phyloP scores from a whole-genome alignment of 805 yeast genomes.

The Lachancea lanzarotensis region DNA sequence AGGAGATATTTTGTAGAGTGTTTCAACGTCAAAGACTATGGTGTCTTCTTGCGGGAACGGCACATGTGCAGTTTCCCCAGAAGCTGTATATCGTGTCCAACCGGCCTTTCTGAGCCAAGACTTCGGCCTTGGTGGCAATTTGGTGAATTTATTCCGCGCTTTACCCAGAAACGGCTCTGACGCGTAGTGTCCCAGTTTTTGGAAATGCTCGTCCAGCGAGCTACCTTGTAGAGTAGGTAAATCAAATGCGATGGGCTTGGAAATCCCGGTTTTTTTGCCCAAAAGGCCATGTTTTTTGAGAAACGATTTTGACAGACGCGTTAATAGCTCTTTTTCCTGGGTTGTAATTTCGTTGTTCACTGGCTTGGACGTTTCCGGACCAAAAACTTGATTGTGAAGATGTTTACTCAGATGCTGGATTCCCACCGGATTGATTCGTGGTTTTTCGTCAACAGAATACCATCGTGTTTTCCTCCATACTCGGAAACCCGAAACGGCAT shows the following conservation, averaged over 20 bases:
- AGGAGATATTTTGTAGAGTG: slow-evolving; percentile 63
- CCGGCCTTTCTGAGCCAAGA: slow-evolving; percentile 61
- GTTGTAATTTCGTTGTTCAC: slow-evolving; percentile 8
- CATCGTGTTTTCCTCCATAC: slow-evolving; percentile 3
- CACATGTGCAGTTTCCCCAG: slow-evolving; percentile 44
- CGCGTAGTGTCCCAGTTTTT: slow-evolving; percentile 53
- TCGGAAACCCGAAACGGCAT: neutral
- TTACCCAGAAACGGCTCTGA: slow-evolving; percentile 52
- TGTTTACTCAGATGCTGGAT: slow-evolving; percentile 64
- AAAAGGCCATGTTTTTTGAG: slow-evolving; percentile 57
- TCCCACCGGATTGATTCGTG: slow-evolving; percentile 68
- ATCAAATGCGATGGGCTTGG: slow-evolving; percentile 51
- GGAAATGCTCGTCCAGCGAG: slow-evolving; percentile 79
- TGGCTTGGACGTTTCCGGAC: slow-evolving; percentile 26
- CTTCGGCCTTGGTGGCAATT: slow-evolving; percentile 37
- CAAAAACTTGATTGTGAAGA: slow-evolving; percentile 55
- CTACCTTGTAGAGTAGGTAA: slow-evolving; percentile 72
- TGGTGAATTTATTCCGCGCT: slow-evolving; percentile 42
- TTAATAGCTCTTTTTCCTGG: slow-evolving; percentile 30
- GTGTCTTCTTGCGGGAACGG: slow-evolving; percentile 63
- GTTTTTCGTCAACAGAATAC: slow-evolving; percentile 32
- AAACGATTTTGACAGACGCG: slow-evolving; percentile 54
- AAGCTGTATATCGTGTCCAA: slow-evolving; percentile 65
- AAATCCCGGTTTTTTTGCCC: slow-evolving; percentile 63
- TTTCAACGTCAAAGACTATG: slow-evolving; percentile 86